Percentiles rank a stretch among this genome's conserved stretches.
These are phyloP conservation scores for Sporothrix protearum DNA, from an alignment of 2,329 filamentous ascomycete genomes.

Conservation along the genomic window DNA sequence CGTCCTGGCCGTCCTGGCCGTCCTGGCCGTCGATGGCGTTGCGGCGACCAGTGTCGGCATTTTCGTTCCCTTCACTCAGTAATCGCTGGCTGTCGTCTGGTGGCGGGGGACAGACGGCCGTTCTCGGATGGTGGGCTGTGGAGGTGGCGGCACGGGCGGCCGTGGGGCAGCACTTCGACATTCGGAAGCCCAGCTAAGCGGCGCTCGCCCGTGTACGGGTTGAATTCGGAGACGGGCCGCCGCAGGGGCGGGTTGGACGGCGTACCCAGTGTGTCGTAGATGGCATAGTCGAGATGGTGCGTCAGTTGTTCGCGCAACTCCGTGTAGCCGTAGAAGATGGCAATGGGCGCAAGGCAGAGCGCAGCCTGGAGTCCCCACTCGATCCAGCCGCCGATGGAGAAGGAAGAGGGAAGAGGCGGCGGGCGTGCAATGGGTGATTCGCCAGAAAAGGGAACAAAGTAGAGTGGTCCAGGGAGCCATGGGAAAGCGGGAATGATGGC, in stretches of 20 bases:
- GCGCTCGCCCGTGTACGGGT: slow-evolving; percentile 13
- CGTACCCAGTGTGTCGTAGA: slow-evolving; percentile 41
- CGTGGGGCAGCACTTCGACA: slow-evolving; percentile 1
- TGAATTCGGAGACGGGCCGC: background rate
- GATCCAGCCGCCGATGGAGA: slow-evolving; percentile 40
- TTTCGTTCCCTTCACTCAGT: slow-evolving; percentile 1
- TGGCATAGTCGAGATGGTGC: slow-evolving; percentile 38
- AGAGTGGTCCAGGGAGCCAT: slow-evolving; percentile 45
- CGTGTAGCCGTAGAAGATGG: slow-evolving; percentile 45
- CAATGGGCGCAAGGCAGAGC: slow-evolving; percentile 47
- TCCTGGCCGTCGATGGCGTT: slow-evolving; percentile 15
- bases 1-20: no score
- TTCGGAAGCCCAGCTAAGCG: slow-evolving; percentile 21
- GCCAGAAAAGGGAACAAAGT: slow-evolving; percentile 54
- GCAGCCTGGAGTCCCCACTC: slow-evolving; percentile 44
- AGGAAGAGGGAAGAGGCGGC: slow-evolving; percentile 42
- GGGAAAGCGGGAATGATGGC: slow-evolving; percentile 44
- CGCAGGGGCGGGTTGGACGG: slow-evolving; percentile 27
- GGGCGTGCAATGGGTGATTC: slow-evolving; percentile 48
- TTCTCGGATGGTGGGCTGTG: background rate
- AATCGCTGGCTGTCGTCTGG: slow-evolving; percentile 18
- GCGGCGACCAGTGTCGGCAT: background rate
- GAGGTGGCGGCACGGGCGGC: background rate
- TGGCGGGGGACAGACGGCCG: slow-evolving; percentile 16
- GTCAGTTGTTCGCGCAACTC: slow-evolving; percentile 39